These are phyloP conservation scores for Trichoderma atroviride DNA, from an alignment of 2,329 filamentous ascomycete genomes.

Conservation along the genomic window DNA sequence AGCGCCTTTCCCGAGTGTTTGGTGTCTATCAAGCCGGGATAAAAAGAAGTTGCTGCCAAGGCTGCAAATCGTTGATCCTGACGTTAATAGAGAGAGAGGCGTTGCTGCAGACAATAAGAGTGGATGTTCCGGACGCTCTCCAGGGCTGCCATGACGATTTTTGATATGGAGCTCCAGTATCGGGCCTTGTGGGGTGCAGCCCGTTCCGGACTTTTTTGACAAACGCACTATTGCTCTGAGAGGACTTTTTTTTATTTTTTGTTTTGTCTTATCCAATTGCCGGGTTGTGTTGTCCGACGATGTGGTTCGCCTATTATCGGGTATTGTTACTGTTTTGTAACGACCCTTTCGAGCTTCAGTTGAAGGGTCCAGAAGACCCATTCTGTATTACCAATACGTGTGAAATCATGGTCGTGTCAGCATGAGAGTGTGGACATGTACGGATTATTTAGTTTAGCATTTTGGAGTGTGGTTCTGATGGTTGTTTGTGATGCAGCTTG, in stretches of 20 bases:
- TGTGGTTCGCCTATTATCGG: conserved; percentile 13
- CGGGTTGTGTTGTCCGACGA: background rate
- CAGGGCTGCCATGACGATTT: background rate
- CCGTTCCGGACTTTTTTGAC: background rate
- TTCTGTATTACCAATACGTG: conserved; percentile 12
- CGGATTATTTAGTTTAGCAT: background rate
- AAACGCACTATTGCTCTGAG: background rate
- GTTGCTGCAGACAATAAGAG: background rate
- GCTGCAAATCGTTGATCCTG: background rate
- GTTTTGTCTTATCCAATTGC: background rate
- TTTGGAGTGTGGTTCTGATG: background rate
- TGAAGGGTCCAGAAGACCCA: background rate
- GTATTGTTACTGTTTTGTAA: background rate
- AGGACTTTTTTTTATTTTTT: background rate
- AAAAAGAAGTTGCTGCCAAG: background rate
- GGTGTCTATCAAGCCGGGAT: background rate
- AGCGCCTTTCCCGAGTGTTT: background rate
- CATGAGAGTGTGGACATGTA: background rate
- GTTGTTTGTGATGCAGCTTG: background rate
- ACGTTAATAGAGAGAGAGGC: background rate
- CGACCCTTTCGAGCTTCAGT: background rate
- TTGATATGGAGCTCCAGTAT: background rate
- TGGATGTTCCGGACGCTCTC: background rate
- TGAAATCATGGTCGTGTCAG: background rate
- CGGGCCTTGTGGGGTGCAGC: conserved; percentile 4